Base-by-base conservation (phyloP, 2,329 filamentous ascomycete genomes). In the Fusarium secorum region DNA sequence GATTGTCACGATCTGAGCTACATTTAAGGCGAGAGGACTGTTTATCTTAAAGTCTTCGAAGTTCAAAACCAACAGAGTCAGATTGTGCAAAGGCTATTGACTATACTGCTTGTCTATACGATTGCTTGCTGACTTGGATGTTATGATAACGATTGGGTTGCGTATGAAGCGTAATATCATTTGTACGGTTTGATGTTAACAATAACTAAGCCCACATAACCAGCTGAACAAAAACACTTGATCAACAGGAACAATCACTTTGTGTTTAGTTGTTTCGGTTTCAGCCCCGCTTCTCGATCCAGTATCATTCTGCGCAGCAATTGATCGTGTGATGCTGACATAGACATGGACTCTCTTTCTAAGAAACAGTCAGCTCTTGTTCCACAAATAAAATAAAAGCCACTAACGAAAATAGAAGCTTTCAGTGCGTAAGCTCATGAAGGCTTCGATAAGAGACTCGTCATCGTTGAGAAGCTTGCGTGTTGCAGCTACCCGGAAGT, bases 401-500 rank as follows among this genome's bases (percentile, higher is more conserved):
- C 38, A 70, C 74, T 65, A 15, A 77, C 75, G 75, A 41, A 77
- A 76, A 56, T 77, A 77, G 64, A 77, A 77, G 46, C 75, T 77
- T 44, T 77, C 75, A 4, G 75, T 77, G 32, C 74, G 74, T 44
- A 77, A 60, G 48, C 71, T 77, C 64, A 77, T 70, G 42, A 77
- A 77, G 15, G 74, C 66, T 54, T 54, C 65, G 26, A 77, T 54
- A 15, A 77, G 66, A 44, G 66, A 66, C 22, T 74, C 70, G 26
- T 76, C 75, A 38, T 75, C 64, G 18, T 73, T 65, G 18, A 77
- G 59, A 9, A 77, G 59, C 59, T 70, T 66, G 35, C 75, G 73
- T 33, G 72, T 76, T 28, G 68, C 57, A 22, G 65, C 64, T 44
- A 76, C 48, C 15, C 75, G 61, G 24, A 77, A 69, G 61, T 77